Evolutionary conservation across 1,284 basidiomycete species (phyloP).

Genomic region (Austroboletus niveus): DNA sequence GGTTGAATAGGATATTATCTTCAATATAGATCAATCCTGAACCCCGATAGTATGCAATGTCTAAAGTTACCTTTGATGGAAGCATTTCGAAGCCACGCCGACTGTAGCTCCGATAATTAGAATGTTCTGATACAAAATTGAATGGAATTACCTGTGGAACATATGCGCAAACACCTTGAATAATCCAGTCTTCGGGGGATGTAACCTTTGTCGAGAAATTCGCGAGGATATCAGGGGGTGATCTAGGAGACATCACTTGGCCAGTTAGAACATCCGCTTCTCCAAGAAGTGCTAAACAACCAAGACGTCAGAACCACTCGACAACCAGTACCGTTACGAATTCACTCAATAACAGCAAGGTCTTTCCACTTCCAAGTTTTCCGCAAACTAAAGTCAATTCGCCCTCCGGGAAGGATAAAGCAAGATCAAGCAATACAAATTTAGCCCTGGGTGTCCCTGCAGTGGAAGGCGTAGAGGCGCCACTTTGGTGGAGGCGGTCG

Average conservation of each 20-base stretch:
- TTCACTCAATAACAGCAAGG: slow-evolving; percentile 69
- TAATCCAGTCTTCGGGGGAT: slow-evolving; percentile 68
- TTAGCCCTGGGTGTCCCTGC: slow-evolving; percentile 73
- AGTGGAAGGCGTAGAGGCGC: slow-evolving; percentile 47
- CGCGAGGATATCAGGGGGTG: slow-evolving; percentile 77
- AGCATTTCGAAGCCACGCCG: slow-evolving; percentile 87
- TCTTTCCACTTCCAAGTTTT: slow-evolving; percentile 81
- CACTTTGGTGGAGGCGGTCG: slow-evolving; percentile 54
- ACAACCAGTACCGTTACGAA: background rate
- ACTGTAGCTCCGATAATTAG: slow-evolving; percentile 29
- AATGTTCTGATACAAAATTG: background rate
- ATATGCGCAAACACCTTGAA: slow-evolving; percentile 80
- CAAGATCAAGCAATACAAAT: slow-evolving; percentile 82
- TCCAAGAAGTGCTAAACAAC: slow-evolving; percentile 69
- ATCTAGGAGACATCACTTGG: slow-evolving; percentile 78
- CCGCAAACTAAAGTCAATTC: slow-evolving; percentile 83
- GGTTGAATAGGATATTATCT: slow-evolving; percentile 92
- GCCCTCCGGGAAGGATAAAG: slow-evolving; percentile 74
- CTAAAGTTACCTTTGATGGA: slow-evolving; percentile 71
- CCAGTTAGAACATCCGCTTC: slow-evolving; percentile 87
- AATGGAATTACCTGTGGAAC: slow-evolving; percentile 75
- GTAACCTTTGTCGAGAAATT: slow-evolving; percentile 43
- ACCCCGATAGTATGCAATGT: background rate
- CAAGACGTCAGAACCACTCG: slow-evolving; percentile 7
- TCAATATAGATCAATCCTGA: slow-evolving; percentile 7